These are phyloP conservation scores for Penicillium nordicum DNA, from an alignment of 2,329 filamentous ascomycete genomes.

Conservation along the genomic window DNA sequence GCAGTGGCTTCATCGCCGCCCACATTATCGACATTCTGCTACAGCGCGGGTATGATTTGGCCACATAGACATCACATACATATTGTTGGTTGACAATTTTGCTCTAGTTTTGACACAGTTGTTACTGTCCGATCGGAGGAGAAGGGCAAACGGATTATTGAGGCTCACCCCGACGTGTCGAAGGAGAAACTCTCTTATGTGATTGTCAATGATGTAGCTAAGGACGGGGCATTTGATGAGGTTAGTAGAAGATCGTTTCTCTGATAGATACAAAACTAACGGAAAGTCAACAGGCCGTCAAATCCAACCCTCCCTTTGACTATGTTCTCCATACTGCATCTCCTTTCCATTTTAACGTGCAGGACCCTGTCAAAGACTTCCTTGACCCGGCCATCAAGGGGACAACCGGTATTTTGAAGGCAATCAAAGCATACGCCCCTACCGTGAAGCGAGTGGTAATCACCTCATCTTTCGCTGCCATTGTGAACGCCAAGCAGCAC, in stretches of 20 bases:
- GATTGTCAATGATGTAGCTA: constrained; percentile 70
- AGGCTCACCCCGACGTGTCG: constrained; percentile 49
- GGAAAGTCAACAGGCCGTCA: constrained; percentile 44
- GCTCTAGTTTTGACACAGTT: constrained; percentile 55
- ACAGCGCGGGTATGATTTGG: constrained; percentile 43
- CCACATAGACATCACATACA: no score
- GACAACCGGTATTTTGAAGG: constrained; percentile 60
- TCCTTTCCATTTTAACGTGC: constrained; percentile 69
- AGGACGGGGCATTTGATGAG: constrained; percentile 65
- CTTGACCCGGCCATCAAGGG: constrained; percentile 62
- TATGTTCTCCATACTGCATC: constrained; percentile 71
- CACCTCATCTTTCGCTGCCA: constrained; percentile 67
- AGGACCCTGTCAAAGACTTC: constrained; percentile 63
- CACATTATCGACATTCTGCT: constrained; percentile 61
- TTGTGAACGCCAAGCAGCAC: constrained; percentile 49
- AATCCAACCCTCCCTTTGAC: constrained; percentile 64
- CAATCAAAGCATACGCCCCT: constrained; percentile 59
- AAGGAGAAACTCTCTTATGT: constrained; percentile 60
- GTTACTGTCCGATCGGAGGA: constrained; percentile 61
- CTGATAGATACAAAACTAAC: constrained; percentile 4
- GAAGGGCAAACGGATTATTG: constrained; percentile 60
- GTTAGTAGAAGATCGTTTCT: constrained; percentile 25
- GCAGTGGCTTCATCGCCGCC: constrained; percentile 63
- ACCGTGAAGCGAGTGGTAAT: constrained; percentile 70
- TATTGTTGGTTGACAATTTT: background rate